Base-by-base conservation (phyloP, 495 filamentous ascomycete genomes). In the Elasticomyces elasticus region DNA sequence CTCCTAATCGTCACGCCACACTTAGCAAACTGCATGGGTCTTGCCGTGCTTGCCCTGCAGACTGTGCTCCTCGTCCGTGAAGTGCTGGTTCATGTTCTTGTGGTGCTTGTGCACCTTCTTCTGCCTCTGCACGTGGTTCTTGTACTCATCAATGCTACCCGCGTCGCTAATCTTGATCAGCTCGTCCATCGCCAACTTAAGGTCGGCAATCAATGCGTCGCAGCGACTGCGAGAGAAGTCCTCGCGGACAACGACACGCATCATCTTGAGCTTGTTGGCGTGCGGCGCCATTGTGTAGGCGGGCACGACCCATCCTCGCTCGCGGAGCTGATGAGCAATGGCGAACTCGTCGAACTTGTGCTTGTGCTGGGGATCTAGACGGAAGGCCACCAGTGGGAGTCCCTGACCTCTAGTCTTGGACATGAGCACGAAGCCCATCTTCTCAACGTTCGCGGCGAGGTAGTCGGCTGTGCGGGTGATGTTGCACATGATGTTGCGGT, bases 221-320 rank as follows among this genome's bases (percentile, higher is more conserved):
- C 85, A 89, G 35, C 88, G 77, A 57, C 74, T 77, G 67, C 82
- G 79, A 38, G 77, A 82, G 64, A 95, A 95, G 67, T 94, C 89
- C 70, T 94, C 89, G 41, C 89, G 79, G 19, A 95, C 82, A 2
- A 95, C 89, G 11, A 95, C 78, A 26, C 89, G 81, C 75, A 95
- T 83, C 74, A 95, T 76, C 77, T 91, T 87, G 56, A 94, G 69
- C 55, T 78, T 71, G 44, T 86, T 71, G 44, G 83, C 84, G 60
- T 92, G 73, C 13, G 89, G 89, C 12, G 89, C 89, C 89, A 95
- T 94, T 26, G 88, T 95, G 68, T 95, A 95, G 0, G 89, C 89
- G 0, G 89, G 89, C 0, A 95, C 84, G 26, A 94, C 80, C 89
- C 89, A 95, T 37, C 87, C 87, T 17, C 88, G 77, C 44, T 82